A percentile compares a stretch with the other conserved stretches of the same genome.
Evolutionary conservation across 495 filamentous ascomycete species (phyloP).

Genomic region (Peziza echinospora): DNA sequence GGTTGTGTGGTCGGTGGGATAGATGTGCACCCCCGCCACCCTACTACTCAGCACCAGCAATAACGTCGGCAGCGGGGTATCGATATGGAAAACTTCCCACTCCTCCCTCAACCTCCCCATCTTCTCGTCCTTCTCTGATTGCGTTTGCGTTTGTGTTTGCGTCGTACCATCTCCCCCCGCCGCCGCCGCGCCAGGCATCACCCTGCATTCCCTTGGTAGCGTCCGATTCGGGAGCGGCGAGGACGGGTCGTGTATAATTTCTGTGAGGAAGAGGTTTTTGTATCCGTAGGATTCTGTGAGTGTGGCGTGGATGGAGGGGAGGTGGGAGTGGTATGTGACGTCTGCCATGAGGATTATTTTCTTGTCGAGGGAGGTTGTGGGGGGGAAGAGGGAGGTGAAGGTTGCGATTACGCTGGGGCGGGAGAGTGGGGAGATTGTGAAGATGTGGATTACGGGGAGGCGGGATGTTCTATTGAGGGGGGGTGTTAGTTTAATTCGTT

Average conservation of each 20-base stretch:
- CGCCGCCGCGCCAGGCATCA: not conserved
- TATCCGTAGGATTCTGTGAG: constrained; percentile 40
- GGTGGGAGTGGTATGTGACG: constrained; percentile 57
- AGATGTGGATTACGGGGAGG: constrained; percentile 80
- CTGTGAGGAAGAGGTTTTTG: constrained; percentile 41
- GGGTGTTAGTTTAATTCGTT: no score
- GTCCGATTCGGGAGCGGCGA: constrained; percentile 70
- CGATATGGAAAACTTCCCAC: constrained; percentile 76
- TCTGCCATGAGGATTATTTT: constrained; percentile 75
- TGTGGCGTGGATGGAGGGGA: constrained; percentile 29
- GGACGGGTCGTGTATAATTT: constrained; percentile 55
- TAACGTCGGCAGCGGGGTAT: constrained; percentile 59
- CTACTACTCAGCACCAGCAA: constrained; percentile 74
- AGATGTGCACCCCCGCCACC: constrained; percentile 55
- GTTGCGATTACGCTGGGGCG: constrained; percentile 32
- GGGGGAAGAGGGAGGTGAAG: constrained; percentile 47
- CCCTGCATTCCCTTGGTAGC: not conserved
- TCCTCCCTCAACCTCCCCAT: constrained; percentile 22
- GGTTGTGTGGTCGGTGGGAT: constrained; percentile 28
- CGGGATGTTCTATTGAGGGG: constrained; percentile 69
- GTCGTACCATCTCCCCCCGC: no score
- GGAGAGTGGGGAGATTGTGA: constrained; percentile 48
- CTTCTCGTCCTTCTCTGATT: not conserved
- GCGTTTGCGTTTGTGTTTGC: not conserved
- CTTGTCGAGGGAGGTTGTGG: constrained; percentile 30